Evolutionary conservation across 176 grass and related monocot genomes (phyloP).

Genomic region (Areca catechu): DNA sequence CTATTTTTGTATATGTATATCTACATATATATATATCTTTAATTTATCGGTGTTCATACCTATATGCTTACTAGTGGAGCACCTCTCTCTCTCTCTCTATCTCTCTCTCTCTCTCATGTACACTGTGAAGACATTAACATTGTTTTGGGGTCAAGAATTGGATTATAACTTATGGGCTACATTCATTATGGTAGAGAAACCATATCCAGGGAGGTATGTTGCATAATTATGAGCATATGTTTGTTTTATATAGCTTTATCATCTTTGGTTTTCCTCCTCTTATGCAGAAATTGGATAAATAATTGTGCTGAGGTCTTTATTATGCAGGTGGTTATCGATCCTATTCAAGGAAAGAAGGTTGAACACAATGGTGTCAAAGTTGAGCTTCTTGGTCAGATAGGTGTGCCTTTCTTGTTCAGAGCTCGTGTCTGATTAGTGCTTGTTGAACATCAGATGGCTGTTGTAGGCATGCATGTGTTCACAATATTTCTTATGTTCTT

Average conservation of each 20-base stretch:
- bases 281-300: too few relatives aligned
- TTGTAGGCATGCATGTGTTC: background rate
- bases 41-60: too few relatives aligned
- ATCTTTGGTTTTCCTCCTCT: too few relatives aligned
- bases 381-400: constrained; percentile 85
- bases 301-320: background rate
- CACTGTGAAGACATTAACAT: too few relatives aligned
- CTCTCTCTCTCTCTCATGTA: too few relatives aligned
- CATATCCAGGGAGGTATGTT: constrained; percentile 57
- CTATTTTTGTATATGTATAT: too few relatives aligned
- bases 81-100: too few relatives aligned
- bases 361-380: constrained; percentile 87
- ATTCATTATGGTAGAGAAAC: constrained; percentile 19
- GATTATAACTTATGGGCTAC: too few relatives aligned
- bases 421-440: background rate
- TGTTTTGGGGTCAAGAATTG: too few relatives aligned
- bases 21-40: too few relatives aligned
- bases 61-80: too few relatives aligned
- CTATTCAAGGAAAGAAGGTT: constrained; percentile 70
- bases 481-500: background rate
- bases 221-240: background rate
- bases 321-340: constrained; percentile 71
- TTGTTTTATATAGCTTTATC: too few relatives aligned
- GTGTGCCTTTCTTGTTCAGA: constrained; percentile 24
- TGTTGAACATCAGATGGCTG: constrained; percentile 3